These are phyloP conservation scores for Rhizophlyctis rosea DNA, from an alignment of 192 early-diverging fungal genomes.

Conservation along the genomic window DNA sequence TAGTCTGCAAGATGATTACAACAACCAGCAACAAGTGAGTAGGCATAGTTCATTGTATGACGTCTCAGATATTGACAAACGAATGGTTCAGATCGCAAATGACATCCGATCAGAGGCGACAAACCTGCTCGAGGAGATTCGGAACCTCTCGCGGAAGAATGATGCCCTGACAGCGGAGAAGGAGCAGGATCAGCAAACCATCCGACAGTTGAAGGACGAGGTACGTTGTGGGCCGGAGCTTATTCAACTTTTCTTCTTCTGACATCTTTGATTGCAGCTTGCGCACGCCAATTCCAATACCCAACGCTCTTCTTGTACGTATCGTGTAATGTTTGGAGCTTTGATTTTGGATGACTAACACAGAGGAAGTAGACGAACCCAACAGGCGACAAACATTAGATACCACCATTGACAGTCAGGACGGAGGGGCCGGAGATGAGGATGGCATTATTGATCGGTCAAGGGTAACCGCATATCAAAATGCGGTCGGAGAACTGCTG, in stretches of 20 bases:
- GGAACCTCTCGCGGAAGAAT: conserved; percentile 57
- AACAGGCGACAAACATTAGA: too few species aligned
- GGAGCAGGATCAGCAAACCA: conserved; percentile 42
- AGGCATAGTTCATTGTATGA: conserved; percentile 13
- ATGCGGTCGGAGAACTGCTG: conserved; percentile 78
- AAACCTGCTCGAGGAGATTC: conserved; percentile 68
- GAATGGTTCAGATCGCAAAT: conserved; percentile 53
- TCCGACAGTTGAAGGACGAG: conserved; percentile 40
- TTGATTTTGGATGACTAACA: too few species aligned
- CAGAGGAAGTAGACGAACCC: too few species aligned
- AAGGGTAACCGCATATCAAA: conserved; percentile 71
- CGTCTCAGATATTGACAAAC: conserved; percentile 1
- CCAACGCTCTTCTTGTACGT: too few species aligned
- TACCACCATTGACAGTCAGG: too few species aligned
- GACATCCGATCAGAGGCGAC: conserved; percentile 70
- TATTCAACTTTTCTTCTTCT: too few species aligned
- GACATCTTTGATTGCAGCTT: not conserved
- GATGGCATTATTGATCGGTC: conserved; percentile 70
- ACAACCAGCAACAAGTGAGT: conserved; percentile 66
- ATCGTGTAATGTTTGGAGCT: too few species aligned
- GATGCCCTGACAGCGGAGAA: conserved; percentile 54
- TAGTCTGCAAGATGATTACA: conserved; percentile 69
- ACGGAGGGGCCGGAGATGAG: conserved; percentile 18
- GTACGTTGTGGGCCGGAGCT: too few species aligned
- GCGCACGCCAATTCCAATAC: not conserved